Evolutionary conservation across 768 basidiomycete genomes (phyloP).

Genomic region (Cystofilobasidium capitatum): DNA sequence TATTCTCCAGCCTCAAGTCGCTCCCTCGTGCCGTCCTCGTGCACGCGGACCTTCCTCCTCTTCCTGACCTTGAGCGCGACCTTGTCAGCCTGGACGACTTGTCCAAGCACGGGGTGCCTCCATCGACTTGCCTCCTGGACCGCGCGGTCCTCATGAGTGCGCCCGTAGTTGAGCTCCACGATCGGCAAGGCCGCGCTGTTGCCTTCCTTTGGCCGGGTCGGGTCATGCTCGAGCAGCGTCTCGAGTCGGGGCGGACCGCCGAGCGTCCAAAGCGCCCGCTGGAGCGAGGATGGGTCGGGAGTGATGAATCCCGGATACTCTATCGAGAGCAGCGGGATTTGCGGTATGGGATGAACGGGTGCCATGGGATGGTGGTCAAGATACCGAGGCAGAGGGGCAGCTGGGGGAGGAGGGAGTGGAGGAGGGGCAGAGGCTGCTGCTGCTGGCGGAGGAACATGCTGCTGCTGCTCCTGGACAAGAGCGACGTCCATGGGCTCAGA

Average conservation of each 20-base stretch:
- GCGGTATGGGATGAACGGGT: slow-evolving; percentile 14
- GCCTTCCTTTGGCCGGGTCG: neutral
- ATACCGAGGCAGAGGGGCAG: neutral
- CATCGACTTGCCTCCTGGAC: slow-evolving; percentile 7
- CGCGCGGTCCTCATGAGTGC: neutral
- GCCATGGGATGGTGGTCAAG: slow-evolving; percentile 4
- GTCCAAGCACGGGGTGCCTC: slow-evolving; percentile 15
- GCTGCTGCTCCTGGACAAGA: no score
- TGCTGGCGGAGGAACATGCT: no score
- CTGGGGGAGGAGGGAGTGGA: no score
- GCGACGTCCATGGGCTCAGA: no score
- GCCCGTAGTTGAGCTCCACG: slow-evolving; percentile 25
- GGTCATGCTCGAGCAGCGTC: neutral
- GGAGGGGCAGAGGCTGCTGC: no score
- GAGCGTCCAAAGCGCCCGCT: slow-evolving; percentile 17
- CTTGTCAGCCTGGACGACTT: slow-evolving; percentile 16
- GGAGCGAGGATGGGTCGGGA: neutral
- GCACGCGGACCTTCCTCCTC: slow-evolving; percentile 16
- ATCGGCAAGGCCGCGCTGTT: neutral
- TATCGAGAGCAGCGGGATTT: slow-evolving; percentile 13
- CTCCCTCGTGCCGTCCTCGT: slow-evolving; percentile 9
- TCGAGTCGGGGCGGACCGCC: slow-evolving; percentile 13
- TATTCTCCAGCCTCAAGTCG: slow-evolving; percentile 20
- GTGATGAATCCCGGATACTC: slow-evolving; percentile 26
- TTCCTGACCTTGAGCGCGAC: slow-evolving; percentile 20